Conservation (phyloP, 2,329 filamentous ascomycete genomes). For the Pseudogymnoascus sp. region DNA sequence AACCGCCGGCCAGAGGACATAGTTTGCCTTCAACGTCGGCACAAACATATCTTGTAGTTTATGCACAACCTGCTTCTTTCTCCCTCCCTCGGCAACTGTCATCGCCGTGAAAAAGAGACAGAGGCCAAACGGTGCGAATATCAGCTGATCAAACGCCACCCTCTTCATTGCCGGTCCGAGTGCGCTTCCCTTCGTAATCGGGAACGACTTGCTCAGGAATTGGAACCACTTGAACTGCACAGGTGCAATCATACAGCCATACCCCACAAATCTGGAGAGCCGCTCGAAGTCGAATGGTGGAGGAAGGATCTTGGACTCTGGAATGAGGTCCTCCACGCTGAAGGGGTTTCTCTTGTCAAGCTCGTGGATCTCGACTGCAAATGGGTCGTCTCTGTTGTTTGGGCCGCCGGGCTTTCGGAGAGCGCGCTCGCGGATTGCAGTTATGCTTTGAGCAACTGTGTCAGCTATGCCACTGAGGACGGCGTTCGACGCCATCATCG, state of each 20-base stretch:
- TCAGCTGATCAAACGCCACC: conserved; percentile 83
- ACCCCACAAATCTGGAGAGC: conserved; percentile 90
- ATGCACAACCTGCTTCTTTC: conserved; percentile 65
- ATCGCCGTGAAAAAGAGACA: conserved; percentile 85
- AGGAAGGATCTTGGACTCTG: conserved; percentile 55
- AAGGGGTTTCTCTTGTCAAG: conserved; percentile 73
- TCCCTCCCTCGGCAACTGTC: conserved; percentile 91
- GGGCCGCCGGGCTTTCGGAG: conserved; percentile 54
- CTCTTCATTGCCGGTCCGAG: conserved; percentile 78
- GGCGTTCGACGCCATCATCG: conserved; percentile 98
- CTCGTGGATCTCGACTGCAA: conserved; percentile 84
- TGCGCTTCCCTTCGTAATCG: conserved; percentile 69
- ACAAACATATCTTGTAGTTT: conserved; percentile 94
- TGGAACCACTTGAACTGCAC: conserved; percentile 94
- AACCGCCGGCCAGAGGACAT: conserved; percentile 87
- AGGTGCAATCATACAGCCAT: conserved; percentile 93
- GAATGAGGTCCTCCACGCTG: conserved; percentile 57
- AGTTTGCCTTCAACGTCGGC: conserved; percentile 92
- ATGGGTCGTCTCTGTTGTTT: conserved; percentile 57
- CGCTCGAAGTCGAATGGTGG: conserved; percentile 94
- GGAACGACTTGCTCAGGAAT: conserved; percentile 75
- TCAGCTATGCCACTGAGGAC: conserved; percentile 93
- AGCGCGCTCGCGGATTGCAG: conserved; percentile 65
- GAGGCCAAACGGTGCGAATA: conserved; percentile 82
- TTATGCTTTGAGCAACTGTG: conserved; percentile 89